Evolutionary conservation across 208 protist species (phyloP), one percentile per base, ranked within the genome.

Genomic region (Trypanosoma lewisi): DNA sequence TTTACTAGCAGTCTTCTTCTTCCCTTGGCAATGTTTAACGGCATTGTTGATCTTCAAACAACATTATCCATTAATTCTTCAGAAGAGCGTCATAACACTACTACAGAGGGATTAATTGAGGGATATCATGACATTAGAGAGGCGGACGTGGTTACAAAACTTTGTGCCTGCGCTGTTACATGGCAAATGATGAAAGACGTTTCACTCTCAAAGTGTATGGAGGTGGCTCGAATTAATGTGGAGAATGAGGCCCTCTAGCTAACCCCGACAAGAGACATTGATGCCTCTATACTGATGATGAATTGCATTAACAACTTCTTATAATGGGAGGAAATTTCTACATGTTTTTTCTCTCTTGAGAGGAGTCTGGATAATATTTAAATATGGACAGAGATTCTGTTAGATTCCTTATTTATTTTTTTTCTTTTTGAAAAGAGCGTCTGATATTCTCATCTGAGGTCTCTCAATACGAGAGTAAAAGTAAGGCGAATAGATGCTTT

Each of bases 101-200:
- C 34, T 4, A 75, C 80, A 70, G 75, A 81, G 11, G 89, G 85
- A 3, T 14, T 79, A 27, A 81, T 97, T 37, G 83, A 93, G 65
- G 92, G 92, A 25, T 97, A 97, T 79, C 92, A 97, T 51, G 92
- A 97, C 51, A 95, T 97, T 67, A 82, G 92, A 27, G 84, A 97
- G 53, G 83, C 83, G 9, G 92, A 97, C 63, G 81, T 77, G 1
- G 83, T 90, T 21, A 85, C 85, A 34, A 97, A 97, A 66, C 86
- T 97, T 2, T 89, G 84, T 41, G 91, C 91, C 11, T 93, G 83
- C 51, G 77, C 82, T 12, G 81, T 73, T 36, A 79, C 87, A 34
- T 97, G 87, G 87, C 44, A 78, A 44, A 57, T 97, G 23, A 94
- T 91, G 79, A 82, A 80, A 55, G 76, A 81, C 19, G 70, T 97